These are phyloP conservation scores for Volvox reticuliferus DNA, from an alignment of 139 green algal genomes.

Conservation along the genomic window DNA sequence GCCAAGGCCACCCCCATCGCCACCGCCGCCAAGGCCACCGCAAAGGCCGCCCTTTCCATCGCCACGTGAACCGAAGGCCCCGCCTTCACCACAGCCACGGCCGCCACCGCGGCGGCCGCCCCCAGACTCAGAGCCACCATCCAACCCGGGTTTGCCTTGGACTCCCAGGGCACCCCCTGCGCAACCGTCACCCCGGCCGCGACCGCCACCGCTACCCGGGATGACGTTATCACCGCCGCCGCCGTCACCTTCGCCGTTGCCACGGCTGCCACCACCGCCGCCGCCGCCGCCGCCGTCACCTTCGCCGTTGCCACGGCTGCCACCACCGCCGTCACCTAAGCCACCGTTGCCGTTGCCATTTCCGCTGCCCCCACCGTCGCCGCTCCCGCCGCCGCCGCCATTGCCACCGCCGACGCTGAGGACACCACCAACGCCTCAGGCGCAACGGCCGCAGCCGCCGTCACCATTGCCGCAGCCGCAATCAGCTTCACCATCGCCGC, in stretches of 20 bases:
- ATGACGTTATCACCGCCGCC: not conserved
- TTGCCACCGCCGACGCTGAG: not conserved
- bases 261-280: not conserved
- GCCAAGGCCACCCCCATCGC: not conserved
- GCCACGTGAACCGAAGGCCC: not conserved
- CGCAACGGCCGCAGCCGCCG: not conserved
- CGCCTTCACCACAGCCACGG: not conserved
- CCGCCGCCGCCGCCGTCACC: not conserved
- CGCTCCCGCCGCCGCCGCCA: not conserved
- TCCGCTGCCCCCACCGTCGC: not conserved
- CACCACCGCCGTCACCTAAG: not conserved
- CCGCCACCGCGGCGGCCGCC: not conserved
- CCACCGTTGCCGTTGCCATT: not conserved
- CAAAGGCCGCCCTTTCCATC: not conserved
- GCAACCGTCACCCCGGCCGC: not conserved
- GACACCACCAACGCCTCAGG: not conserved
- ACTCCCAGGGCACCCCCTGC: not conserved
- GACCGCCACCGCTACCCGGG: not conserved
- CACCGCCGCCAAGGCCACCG: slow-evolving; percentile 3
- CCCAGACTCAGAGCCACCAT: not conserved
- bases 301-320: not conserved
- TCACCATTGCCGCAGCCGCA: not conserved
- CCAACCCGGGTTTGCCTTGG: not conserved
- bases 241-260: not conserved
- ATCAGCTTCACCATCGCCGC: not conserved